phyloP scores from a whole-genome alignment of 2,329 filamentous ascomycete genomes.

The Aspergillus intermedius region DNA sequence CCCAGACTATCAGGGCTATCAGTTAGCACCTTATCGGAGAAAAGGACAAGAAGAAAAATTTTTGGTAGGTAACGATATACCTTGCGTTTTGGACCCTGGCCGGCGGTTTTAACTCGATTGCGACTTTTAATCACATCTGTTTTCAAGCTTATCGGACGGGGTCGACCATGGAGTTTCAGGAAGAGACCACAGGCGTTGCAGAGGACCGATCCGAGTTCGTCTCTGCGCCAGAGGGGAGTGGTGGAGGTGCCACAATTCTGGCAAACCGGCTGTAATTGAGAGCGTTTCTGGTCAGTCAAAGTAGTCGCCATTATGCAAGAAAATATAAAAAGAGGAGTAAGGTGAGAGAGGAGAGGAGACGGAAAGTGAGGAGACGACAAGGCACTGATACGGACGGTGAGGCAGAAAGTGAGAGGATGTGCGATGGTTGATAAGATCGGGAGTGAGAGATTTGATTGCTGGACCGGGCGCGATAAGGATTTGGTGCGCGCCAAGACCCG shows the following conservation, averaged over 20 bases:
- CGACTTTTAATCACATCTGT: slow-evolving; percentile 99
- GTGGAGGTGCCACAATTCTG: slow-evolving; percentile 95
- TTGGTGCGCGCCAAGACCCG: slow-evolving; percentile 32
- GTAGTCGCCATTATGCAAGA: slow-evolving; percentile 37
- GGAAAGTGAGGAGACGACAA: slow-evolving; percentile 14
- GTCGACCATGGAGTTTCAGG: slow-evolving; percentile 88
- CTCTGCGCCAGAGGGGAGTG: slow-evolving; percentile 92
- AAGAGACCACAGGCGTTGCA: slow-evolving; percentile 99
- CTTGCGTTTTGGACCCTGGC: slow-evolving; percentile 75
- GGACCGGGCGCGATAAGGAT: slow-evolving; percentile 42
- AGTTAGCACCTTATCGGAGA: slow-evolving; percentile 8
- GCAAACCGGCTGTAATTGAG: slow-evolving; percentile 81
- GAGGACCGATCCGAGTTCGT: slow-evolving; percentile 89
- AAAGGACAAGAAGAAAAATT: slow-evolving; percentile 16
- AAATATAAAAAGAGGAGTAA: slow-evolving; percentile 10
- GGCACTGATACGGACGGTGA: slow-evolving; percentile 22
- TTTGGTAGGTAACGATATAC: slow-evolving; percentile 41
- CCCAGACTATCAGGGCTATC: slow-evolving; percentile 35
- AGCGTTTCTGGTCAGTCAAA: slow-evolving; percentile 45
- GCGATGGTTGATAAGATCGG: slow-evolving; percentile 36
- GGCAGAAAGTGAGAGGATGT: slow-evolving; percentile 23
- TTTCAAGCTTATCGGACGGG: slow-evolving; percentile 92
- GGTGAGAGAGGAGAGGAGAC: slow-evolving; percentile 9
- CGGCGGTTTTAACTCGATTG: slow-evolving; percentile 90
- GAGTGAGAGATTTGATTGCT: slow-evolving; percentile 34